Evolutionary conservation across 2,329 filamentous ascomycete species (phyloP).

Genomic region (Hymenoscyphus albidus): DNA sequence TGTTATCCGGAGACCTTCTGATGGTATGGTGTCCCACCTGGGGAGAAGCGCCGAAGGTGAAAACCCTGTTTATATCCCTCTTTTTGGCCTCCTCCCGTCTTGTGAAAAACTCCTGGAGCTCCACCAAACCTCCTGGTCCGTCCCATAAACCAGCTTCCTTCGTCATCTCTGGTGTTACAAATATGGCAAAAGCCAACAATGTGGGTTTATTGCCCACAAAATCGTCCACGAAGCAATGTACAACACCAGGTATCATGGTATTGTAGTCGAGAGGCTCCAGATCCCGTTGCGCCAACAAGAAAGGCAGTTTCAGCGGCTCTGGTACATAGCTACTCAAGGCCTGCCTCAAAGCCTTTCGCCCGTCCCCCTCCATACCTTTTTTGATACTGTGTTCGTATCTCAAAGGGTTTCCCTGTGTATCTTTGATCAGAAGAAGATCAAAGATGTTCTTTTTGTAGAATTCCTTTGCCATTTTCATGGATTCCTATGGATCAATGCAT

Average conservation of each 20-base stretch:
- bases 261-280: background rate
- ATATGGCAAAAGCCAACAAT: background rate
- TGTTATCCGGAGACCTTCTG: background rate
- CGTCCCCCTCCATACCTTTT: no score
- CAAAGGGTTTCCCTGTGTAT: no score
- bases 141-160: background rate
- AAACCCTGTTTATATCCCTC: background rate
- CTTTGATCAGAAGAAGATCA: no score
- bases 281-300: background rate
- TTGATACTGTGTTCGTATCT: no score
- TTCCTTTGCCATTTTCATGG: no score
- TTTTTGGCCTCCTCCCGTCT: background rate
- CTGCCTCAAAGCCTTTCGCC: no score
- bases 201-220: background rate
- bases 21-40: background rate
- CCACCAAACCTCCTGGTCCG: background rate
- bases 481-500: no score
- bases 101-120: background rate
- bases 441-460: no score
- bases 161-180: background rate
- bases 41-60: background rate
- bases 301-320: background rate
- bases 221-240: background rate
- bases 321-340: background rate
- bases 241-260: background rate